These are phyloP conservation scores for Rhipidocladum racemiflorum DNA, from an alignment of 176 grass and related monocot species.

Conservation along the genomic window DNA sequence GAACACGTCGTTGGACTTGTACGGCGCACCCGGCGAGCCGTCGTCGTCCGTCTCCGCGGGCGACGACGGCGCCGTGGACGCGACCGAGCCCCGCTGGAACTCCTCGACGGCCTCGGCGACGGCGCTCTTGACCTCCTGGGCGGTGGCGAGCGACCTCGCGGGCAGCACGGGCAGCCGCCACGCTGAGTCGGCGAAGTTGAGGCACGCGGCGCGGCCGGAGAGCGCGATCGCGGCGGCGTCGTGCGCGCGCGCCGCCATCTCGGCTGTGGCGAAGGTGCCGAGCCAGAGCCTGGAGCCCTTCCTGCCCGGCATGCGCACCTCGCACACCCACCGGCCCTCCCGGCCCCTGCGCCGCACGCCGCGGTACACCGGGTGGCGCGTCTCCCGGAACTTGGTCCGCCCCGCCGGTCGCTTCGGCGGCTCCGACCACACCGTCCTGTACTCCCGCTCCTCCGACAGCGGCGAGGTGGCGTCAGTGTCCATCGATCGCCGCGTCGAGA, in stretches of 20 bases:
- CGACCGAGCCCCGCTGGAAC: not conserved
- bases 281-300: conserved; percentile 57
- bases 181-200: conserved; percentile 74
- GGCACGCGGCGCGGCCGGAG: conserved; percentile 35
- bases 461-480: conserved; percentile 6
- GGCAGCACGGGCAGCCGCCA: conserved; percentile 27
- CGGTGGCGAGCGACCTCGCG: not conserved
- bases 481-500: conserved; percentile 13
- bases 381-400: conserved; percentile 75
- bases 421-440: conserved; percentile 48
- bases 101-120: conserved; percentile 33
- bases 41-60: not conserved
- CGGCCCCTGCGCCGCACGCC: conserved; percentile 51
- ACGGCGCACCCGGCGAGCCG: not conserved
- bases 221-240: conserved; percentile 62
- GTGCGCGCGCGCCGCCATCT: conserved; percentile 66
- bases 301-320: conserved; percentile 43
- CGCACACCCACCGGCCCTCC: conserved; percentile 59
- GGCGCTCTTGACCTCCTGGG: conserved; percentile 31
- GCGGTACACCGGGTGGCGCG: conserved; percentile 64
- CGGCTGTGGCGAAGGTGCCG: conserved; percentile 63
- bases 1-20: not conserved
- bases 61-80: not conserved
- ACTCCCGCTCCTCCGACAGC: not conserved
- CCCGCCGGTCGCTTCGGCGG: conserved; percentile 65